A percentile compares a stretch with the other conserved stretches of the same genome.
Evolutionary conservation across 1,284 basidiomycete genomes (phyloP).

Genomic region (Heterobasidion occidentale): DNA sequence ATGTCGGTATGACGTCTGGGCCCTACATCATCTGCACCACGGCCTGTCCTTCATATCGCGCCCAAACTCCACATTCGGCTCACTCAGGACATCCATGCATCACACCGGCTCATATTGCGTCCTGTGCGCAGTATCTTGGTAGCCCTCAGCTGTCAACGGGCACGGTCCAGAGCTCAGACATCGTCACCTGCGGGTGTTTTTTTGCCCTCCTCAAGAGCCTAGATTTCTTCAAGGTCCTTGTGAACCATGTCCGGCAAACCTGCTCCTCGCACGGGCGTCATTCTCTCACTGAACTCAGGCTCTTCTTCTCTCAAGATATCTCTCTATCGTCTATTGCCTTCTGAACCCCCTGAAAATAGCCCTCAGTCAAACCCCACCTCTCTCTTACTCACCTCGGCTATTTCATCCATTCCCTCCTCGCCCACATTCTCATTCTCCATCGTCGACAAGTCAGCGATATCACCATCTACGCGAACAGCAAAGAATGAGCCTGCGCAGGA

Average conservation of each 20-base stretch:
- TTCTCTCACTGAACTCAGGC: slow-evolving; percentile 64
- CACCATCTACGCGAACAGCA: slow-evolving; percentile 19
- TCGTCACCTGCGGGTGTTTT: background rate
- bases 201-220: too few species aligned
- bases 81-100: too few species aligned
- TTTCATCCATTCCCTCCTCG: slow-evolving; percentile 50
- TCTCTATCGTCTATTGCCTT: slow-evolving; percentile 35
- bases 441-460: slow-evolving; percentile 4
- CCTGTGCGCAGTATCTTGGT: background rate
- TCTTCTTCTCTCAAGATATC: slow-evolving; percentile 76
- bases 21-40: too few species aligned
- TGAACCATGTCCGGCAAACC: background rate
- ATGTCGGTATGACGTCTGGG: too few species aligned
- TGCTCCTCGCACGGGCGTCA: slow-evolving; percentile 18
- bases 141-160: too few species aligned
- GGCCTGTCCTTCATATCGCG: too few species aligned
- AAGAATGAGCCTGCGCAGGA: slow-evolving; percentile 28
- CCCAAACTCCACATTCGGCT: too few species aligned
- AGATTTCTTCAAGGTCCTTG: too few species aligned
- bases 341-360: slow-evolving; percentile 12
- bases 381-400: slow-evolving; percentile 41
- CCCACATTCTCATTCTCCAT: slow-evolving; percentile 43
- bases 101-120: background rate
- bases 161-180: too few species aligned
- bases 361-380: slow-evolving; percentile 27